These are phyloP conservation scores for Tillandsia fasciculata DNA, from an alignment of 176 grass and related monocot genomes.

Conservation along the genomic window DNA sequence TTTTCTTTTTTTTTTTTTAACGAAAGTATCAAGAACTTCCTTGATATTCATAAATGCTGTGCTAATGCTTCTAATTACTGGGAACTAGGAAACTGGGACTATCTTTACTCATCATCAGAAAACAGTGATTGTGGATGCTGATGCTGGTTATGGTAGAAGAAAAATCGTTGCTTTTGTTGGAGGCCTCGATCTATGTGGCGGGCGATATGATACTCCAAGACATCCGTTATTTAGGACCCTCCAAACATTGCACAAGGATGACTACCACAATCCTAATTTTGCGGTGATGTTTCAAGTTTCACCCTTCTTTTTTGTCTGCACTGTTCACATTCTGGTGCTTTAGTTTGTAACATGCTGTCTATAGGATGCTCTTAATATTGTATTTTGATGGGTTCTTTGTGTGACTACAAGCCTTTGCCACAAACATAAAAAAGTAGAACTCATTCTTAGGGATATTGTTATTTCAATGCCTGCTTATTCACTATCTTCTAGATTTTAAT, in stretches of 20 bases:
- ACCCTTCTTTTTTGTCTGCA: neutral
- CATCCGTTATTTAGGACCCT: slow-evolving; percentile 79
- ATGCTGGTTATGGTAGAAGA: slow-evolving; percentile 65
- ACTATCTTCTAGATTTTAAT: too few relatives aligned
- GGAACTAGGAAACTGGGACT: slow-evolving; percentile 74
- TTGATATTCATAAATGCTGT: neutral
- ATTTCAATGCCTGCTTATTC: too few relatives aligned
- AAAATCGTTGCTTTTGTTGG: slow-evolving; percentile 96
- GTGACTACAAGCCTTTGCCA: neutral
- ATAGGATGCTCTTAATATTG: neutral
- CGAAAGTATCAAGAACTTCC: too few relatives aligned
- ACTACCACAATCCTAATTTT: slow-evolving; percentile 96
- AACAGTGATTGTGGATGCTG: slow-evolving; percentile 82
- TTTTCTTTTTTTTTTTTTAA: too few relatives aligned
- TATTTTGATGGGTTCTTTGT: neutral
- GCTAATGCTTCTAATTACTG: neutral
- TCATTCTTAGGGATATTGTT: too few relatives aligned
- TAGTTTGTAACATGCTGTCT: slow-evolving; percentile 2
- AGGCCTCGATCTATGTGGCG: slow-evolving; percentile 94
- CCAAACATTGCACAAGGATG: slow-evolving; percentile 74
- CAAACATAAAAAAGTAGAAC: neutral
- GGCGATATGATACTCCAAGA: slow-evolving; percentile 72
- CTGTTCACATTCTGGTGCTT: slow-evolving; percentile 8
- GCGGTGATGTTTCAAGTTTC: slow-evolving; percentile 25
- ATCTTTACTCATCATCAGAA: slow-evolving; percentile 99